Conservation (phyloP, 2,329 filamentous ascomycete species). For the Myriosclerotinia duriaeana region DNA sequence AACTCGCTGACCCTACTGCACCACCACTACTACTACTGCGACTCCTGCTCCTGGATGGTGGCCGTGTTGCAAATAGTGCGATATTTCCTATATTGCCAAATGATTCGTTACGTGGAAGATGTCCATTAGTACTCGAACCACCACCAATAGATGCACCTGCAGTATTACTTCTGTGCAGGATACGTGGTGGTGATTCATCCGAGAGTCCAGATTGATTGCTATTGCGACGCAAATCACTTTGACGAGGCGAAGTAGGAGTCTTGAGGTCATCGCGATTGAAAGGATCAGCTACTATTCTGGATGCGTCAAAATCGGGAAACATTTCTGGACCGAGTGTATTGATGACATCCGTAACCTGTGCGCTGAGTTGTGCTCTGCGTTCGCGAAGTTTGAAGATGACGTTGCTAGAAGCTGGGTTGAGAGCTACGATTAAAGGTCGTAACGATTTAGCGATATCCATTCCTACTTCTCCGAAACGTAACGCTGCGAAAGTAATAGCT, state of each 20-base stretch:
- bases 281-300: constrained; percentile 64
- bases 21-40: constrained; percentile 68
- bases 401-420: constrained; percentile 82
- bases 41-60: constrained; percentile 74
- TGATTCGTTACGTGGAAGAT: constrained; percentile 79
- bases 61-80: constrained; percentile 85
- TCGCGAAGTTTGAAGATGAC: constrained; percentile 76
- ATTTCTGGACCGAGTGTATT: constrained; percentile 94
- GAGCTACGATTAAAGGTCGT: constrained; percentile 78
- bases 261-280: constrained; percentile 38
- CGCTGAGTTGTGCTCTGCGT: constrained; percentile 70
- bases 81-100: constrained; percentile 87
- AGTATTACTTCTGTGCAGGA: constrained; percentile 33
- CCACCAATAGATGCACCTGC: constrained; percentile 37
- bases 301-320: constrained; percentile 90
- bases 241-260: constrained; percentile 34
- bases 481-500: constrained; percentile 83
- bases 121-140: constrained; percentile 39
- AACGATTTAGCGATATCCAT: constrained; percentile 99
- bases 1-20: constrained; percentile 58
- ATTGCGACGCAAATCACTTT: constrained; percentile 41
- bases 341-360: constrained; percentile 85
- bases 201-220: constrained; percentile 50
- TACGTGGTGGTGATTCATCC: constrained; percentile 36
- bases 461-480: constrained; percentile 94